phyloP scores from a whole-genome alignment of 352 stramenopile genomes.

The Aphanomyces stellatus region DNA sequence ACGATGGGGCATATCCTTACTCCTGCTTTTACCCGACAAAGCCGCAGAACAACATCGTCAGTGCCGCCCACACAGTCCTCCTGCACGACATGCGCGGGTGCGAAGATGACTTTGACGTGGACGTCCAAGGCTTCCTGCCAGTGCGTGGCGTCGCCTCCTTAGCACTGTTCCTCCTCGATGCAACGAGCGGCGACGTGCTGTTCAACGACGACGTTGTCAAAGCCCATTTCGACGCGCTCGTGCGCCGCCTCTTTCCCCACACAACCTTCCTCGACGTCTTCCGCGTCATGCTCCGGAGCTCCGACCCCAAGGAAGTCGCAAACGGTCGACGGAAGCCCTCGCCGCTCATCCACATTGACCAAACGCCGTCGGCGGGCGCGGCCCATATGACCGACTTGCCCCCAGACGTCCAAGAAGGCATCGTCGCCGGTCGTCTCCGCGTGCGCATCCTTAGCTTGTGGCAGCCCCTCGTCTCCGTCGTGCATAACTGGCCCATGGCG shows the following conservation, averaged over 20 bases:
- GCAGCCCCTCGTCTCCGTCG: slow-evolving; percentile 7
- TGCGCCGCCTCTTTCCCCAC: neutral
- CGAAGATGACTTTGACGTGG: neutral
- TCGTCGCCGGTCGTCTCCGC: neutral
- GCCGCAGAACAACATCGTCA: slow-evolving; percentile 3
- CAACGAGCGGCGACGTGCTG: neutral
- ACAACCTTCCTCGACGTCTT: neutral
- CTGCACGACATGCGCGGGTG: slow-evolving; percentile 9
- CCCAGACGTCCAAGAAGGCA: neutral
- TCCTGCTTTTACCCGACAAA: neutral
- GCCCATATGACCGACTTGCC: neutral
- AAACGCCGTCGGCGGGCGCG: neutral
- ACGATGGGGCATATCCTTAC: neutral
- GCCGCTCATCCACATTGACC: slow-evolving; percentile 16
- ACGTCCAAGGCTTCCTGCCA: slow-evolving; percentile 8
- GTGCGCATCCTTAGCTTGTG: slow-evolving; percentile 16
- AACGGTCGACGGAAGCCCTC: slow-evolving; percentile 5
- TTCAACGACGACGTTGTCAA: neutral
- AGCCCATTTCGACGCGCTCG: neutral
- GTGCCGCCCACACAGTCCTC: neutral
- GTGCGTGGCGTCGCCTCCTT: neutral
- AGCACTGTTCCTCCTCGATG: neutral
- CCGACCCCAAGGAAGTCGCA: neutral
- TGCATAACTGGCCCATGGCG: slow-evolving; percentile 10
- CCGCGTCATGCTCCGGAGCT: slow-evolving; percentile 2